Evolutionary conservation across 2,329 filamentous ascomycete genomes (phyloP), one percentile per base, ranked within the genome.

Genomic region (Aspergillus puulaauensis): DNA sequence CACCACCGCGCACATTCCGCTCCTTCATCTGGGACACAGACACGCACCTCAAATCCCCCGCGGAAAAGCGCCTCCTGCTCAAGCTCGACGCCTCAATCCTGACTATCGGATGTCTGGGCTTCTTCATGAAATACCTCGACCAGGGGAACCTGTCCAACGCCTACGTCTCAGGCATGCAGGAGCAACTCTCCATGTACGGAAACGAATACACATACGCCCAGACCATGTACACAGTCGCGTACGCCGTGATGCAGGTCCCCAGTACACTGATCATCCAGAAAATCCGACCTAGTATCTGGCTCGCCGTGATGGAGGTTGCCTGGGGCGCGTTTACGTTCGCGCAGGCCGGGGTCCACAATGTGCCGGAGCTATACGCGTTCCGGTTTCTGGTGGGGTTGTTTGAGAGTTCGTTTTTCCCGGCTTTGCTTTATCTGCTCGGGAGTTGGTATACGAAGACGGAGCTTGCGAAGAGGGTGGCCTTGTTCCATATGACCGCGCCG

Each of bases 191-290:
- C 6, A 59, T 63, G 54, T 56, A 53, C 27, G 57, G 59, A n/a
- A 63, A 63, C 33, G 53, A 60, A 37, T 63, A 60, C 40, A 61
- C 56, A 3, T 61, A 61, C 23, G 52, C 52, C 2, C 21, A 12
- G 11, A 59, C 56, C 17, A 61, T 63, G 4, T 72, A 70, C 45
- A 68, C 68, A 8, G 50, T 66, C 43, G 52, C 56, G 11, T 63
- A 70, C 66, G 67, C 43, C 3, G 19, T 47, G 5, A 47, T 46
- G 41, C 52, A 54, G 5, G 17, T 54, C n/a, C 52, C 43, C 11
- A 47, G 52, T 21, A 54, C 41, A 8, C 52, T 54, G 8, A 47
- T 47, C 15, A 46, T 54, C 31, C 41, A 46, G n/a, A 33, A 33
- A 12, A 19, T 54, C 17, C 21, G 52, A 11, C 52, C 43, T 7